phyloP scores from a whole-genome alignment of 306 rosid species.

The Cucurbita maxima region DNA sequence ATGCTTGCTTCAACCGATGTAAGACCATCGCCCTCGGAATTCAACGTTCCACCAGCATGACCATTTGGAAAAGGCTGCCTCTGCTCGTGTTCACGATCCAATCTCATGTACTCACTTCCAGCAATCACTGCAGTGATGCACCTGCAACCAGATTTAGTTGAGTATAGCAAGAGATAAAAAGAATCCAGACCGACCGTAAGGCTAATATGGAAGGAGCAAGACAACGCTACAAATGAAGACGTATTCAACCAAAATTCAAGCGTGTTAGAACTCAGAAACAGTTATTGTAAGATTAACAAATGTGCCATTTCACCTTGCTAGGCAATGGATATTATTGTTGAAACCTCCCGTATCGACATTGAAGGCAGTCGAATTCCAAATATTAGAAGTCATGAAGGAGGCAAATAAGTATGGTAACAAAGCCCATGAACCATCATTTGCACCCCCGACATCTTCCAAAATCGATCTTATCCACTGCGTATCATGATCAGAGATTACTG shows the following conservation, averaged over 20 bases:
- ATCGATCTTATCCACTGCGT: constrained; percentile 85
- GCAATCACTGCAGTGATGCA: constrained; percentile 84
- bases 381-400: constrained; percentile 80
- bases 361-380: constrained; percentile 88
- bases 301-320: constrained; percentile 60
- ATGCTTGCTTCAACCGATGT: constrained; percentile 74
- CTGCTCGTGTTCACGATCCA: constrained; percentile 71
- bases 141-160: constrained; percentile 34
- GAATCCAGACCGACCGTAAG: background rate
- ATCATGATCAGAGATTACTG: constrained; percentile 60
- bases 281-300: background rate
- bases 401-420: constrained; percentile 87
- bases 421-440: constrained; percentile 95
- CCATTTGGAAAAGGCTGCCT: constrained; percentile 57
- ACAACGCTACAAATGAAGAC: background rate
- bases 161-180: background rate
- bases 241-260: background rate
- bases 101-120: constrained; percentile 83
- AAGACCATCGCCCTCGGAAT: constrained; percentile 41
- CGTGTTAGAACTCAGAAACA: background rate
- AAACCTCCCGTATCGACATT: constrained; percentile 91
- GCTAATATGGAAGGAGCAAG: background rate
- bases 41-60: constrained; percentile 37
- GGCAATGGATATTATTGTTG: constrained; percentile 83
- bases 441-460: constrained; percentile 88